phyloP scores from a whole-genome alignment of 2,329 filamentous ascomycete genomes.

The Arthrocladium fulminans region DNA sequence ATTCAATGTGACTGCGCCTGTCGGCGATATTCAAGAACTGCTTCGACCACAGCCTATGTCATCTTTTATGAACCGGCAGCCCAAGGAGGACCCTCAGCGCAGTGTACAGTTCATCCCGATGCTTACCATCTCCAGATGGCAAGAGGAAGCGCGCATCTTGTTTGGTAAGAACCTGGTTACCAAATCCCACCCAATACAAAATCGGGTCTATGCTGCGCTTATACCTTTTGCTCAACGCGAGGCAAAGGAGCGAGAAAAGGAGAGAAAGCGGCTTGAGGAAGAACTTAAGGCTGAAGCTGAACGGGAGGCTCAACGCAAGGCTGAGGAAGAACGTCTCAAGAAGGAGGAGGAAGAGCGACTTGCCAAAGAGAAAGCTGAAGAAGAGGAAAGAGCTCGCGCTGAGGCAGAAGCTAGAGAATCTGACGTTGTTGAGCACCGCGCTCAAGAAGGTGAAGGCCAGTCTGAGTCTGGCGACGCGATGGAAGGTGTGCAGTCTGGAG shows the following conservation, averaged over 20 bases:
- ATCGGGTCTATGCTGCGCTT: constrained; percentile 61
- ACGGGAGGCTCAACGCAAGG: constrained; percentile 54
- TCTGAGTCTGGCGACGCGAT: constrained; percentile 45
- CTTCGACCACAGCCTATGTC: constrained; percentile 25
- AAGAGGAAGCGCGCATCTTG: constrained; percentile 79
- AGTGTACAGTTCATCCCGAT: constrained; percentile 66
- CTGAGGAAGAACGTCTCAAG: constrained; percentile 65
- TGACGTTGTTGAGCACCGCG: constrained; percentile 11
- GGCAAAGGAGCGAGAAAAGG: constrained; percentile 62
- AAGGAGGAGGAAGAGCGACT: constrained; percentile 60
- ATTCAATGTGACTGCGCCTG: constrained; percentile 35
- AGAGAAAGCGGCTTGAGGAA: constrained; percentile 52
- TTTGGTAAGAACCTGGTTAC: constrained; percentile 64
- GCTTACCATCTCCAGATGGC: constrained; percentile 69
- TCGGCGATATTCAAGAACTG: constrained; percentile 28
- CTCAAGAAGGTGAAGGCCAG: constrained; percentile 25
- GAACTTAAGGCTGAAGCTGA: constrained; percentile 54
- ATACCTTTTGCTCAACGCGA: constrained; percentile 77
- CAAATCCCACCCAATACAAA: constrained; percentile 58
- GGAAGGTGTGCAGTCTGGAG: constrained; percentile 61
- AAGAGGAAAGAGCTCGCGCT: constrained; percentile 50
- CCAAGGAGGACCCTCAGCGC: constrained; percentile 46
- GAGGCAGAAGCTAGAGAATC: constrained; percentile 36
- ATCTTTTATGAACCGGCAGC: constrained; percentile 24
- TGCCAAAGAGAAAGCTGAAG: constrained; percentile 44